Evolutionary conservation across 2,329 filamentous ascomycete species (phyloP).

Genomic region (Colletotrichum tropicale): DNA sequence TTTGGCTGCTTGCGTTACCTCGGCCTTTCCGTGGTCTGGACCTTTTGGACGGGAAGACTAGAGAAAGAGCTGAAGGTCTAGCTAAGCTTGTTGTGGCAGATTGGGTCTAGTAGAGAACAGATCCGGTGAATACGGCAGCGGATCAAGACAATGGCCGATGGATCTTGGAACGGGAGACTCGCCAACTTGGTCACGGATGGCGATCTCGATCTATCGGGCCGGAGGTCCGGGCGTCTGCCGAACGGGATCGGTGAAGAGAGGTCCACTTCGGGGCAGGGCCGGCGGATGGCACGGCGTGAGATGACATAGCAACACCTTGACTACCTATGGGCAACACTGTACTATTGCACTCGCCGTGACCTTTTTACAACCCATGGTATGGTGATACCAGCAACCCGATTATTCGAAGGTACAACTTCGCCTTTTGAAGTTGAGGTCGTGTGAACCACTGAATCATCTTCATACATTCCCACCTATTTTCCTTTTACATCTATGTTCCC

Average conservation of each 20-base stretch:
- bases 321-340: too few relatives aligned
- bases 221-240: neutral
- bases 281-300: neutral
- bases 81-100: neutral
- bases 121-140: too few relatives aligned
- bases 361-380: too few relatives aligned
- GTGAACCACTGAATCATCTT: neutral
- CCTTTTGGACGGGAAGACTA: neutral
- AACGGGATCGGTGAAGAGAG: neutral
- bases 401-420: fast-evolving
- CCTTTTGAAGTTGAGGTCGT: neutral
- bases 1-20: constrained; percentile 10
- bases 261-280: neutral
- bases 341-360: too few relatives aligned
- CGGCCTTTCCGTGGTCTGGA: neutral
- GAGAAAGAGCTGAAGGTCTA: neutral
- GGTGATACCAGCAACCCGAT: neutral
- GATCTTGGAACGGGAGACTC: neutral
- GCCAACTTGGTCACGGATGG: neutral
- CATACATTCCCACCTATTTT: neutral
- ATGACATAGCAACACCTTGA: neutral
- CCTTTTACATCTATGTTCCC: fast-evolving
- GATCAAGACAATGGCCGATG: neutral
- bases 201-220: neutral
- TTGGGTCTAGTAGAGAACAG: neutral